phyloP scores from a whole-genome alignment of 805 yeast genomes.

The Spathaspora gorwiae region DNA sequence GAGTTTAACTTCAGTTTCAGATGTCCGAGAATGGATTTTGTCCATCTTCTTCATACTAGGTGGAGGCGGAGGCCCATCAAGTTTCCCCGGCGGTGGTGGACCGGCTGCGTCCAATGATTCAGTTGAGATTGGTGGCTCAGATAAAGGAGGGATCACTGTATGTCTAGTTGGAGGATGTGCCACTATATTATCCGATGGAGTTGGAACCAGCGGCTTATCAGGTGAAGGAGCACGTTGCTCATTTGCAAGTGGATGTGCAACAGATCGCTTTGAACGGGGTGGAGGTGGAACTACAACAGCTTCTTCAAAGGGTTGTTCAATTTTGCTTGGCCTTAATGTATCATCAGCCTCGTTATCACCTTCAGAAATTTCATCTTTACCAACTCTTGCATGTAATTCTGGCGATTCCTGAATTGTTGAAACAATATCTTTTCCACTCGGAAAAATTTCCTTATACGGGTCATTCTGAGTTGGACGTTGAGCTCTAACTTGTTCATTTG shows the following conservation, averaged over 20 bases:
- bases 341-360: background rate
- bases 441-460: too few relatives aligned
- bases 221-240: too few relatives aligned
- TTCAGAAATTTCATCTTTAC: background rate
- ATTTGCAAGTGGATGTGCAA: background rate
- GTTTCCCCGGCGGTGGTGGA: slow-evolving; percentile 3
- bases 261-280: background rate
- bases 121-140: too few relatives aligned
- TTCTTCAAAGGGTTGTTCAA: background rate
- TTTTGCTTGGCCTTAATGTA: background rate
- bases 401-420: slow-evolving; percentile 12
- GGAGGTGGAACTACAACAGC: background rate
- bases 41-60: background rate
- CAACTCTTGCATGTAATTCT: slow-evolving; percentile 3
- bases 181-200: too few relatives aligned
- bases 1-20: too few relatives aligned
- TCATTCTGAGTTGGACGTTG: too few relatives aligned
- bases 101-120: background rate
- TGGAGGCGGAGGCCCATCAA: background rate
- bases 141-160: too few relatives aligned
- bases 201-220: too few relatives aligned
- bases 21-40: too few relatives aligned
- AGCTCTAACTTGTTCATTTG: too few relatives aligned
- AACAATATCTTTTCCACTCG: too few relatives aligned
- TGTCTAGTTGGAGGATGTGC: too few relatives aligned